Evolutionary conservation across 768 basidiomycete genomes (phyloP), one percentile per base, ranked within the genome.

Genomic region (Lyophyllum atratum): DNA sequence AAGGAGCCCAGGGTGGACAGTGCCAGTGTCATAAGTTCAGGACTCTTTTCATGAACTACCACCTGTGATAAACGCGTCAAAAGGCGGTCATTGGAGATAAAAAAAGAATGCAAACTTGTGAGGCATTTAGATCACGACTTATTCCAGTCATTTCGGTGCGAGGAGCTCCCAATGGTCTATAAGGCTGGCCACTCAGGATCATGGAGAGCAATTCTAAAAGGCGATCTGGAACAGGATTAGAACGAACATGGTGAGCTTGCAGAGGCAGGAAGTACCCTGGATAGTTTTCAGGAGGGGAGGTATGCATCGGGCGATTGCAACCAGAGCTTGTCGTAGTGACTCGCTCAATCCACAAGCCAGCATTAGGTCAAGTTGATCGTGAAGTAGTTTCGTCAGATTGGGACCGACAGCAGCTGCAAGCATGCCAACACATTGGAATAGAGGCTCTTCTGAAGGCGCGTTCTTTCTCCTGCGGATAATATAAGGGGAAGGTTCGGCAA

Each of bases 361-460:
- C 92, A 99, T 98, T 40, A 97, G 77, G 70, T 98, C 95, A 29
- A 99, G 84, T 63, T 98, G 91, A 67, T 98, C 97, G 71, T 98
- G 97, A 55, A 99, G 80, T 45, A 96, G 80, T 68, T 96, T 95
- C 0, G 97, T 98, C 46, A 99, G 77, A 70, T 95, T 96, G 2
- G 95, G 95, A 0, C 97, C 97, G 29, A 99, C 95, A 9, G 97
- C 93, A 1, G 87, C 85, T 1, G 95, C 93, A 42, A 99, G 78
- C 94, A 98, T 96, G 34, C 93, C 93, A 57, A 99, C 84, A 72
- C 97, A 98, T 79, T 98, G 93, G 68, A 99, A 98, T 56, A 98
- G 94, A 0, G 95, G 90, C 61, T 94, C 94, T 71, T 98, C 95
- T 15, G 89, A 87, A 2, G 92, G 91, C 1, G 94, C 92, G 67